A percentile compares a stretch with the other conserved stretches of the same genome.
These are phyloP conservation scores for Trichoderma pleuroti DNA, from an alignment of 2,329 filamentous ascomycete genomes.

Conservation along the genomic window DNA sequence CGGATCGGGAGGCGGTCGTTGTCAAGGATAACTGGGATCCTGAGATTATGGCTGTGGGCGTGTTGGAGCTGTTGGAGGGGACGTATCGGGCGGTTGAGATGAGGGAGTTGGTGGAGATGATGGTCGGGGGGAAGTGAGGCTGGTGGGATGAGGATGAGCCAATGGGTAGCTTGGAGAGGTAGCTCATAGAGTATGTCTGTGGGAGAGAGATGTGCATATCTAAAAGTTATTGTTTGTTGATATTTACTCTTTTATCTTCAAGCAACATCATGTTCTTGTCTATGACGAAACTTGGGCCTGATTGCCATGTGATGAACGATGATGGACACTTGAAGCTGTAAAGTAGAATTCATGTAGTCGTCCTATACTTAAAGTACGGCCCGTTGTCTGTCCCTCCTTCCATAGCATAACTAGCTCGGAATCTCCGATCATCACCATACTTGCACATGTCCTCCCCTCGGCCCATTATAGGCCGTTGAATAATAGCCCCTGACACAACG, in stretches of 20 bases:
- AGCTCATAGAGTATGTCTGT: neutral
- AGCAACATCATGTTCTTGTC: neutral
- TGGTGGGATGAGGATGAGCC: neutral
- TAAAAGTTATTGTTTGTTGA: neutral
- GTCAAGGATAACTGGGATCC: conserved; percentile 31
- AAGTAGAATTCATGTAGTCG: neutral
- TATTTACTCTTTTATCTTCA: neutral
- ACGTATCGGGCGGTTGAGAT: conserved; percentile 27
- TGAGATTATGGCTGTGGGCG: conserved; percentile 27
- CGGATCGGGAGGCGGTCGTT: conserved; percentile 28
- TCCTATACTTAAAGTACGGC: fast-evolving
- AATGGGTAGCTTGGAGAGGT: neutral
- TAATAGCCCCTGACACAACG: neutral
- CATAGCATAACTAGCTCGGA: neutral
- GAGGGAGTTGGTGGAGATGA: conserved; percentile 15
- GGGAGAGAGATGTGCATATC: neutral
- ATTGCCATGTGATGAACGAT: neutral
- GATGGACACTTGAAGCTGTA: neutral
- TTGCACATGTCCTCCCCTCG: neutral
- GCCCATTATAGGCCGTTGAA: neutral
- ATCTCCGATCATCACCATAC: neutral
- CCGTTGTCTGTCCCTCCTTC: neutral
- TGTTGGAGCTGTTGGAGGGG: conserved; percentile 29
- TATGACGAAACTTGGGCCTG: neutral
- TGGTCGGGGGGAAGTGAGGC: neutral